Evolutionary conservation across 345 rosid genomes (phyloP), one percentile per base, ranked within the genome.

Genomic region (Sonneratia alba): DNA sequence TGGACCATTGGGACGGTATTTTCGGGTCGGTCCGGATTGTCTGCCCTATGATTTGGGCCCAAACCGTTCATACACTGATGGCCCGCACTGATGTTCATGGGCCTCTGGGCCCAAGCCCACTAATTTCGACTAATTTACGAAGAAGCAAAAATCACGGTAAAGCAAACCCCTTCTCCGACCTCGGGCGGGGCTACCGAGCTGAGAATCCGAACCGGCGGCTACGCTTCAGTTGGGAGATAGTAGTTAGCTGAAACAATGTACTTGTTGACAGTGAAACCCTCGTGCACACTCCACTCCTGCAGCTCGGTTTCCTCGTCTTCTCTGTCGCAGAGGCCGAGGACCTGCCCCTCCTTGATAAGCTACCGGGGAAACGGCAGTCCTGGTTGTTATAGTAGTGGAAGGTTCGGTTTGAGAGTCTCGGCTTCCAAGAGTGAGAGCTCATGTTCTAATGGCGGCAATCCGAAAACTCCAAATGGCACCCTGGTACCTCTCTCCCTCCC

Each of bases 381-480:
- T 36, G 38, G 40, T 63, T 7, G 37, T 37, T 37, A 18, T 36
- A 14, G 38, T 63, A 37, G 9, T 15, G 67, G 67, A 5, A 13
- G 67, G 37, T 36, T 63, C 18, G 36, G 16, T 27, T 63, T 34
- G 67, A 63, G 67, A 37, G 38, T 63, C 38, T 63, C 67, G 67
- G 67, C 67, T 15, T 37, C 67, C 15, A 27, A 82, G 61, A 59
- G 75, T 66, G 86, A 82, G 32, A 38, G 82, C 64, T 74, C 86
- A 14, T 78, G 76, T 75, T 75, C 81, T 1, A 72, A 85, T 63
- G 75, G 86, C 66, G 82, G 84, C 53, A 91, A 91, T 48, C 80
- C 93, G 69, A 87, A 88, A 74, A 85, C 83, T 36, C 78, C 93
- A n/a, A 85, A 81, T 69, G 90, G 96, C 75, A 47, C 86, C 74